Evolutionary conservation across 2,329 filamentous ascomycete genomes (phyloP).

Genomic region (Cytospora schulzeri): DNA sequence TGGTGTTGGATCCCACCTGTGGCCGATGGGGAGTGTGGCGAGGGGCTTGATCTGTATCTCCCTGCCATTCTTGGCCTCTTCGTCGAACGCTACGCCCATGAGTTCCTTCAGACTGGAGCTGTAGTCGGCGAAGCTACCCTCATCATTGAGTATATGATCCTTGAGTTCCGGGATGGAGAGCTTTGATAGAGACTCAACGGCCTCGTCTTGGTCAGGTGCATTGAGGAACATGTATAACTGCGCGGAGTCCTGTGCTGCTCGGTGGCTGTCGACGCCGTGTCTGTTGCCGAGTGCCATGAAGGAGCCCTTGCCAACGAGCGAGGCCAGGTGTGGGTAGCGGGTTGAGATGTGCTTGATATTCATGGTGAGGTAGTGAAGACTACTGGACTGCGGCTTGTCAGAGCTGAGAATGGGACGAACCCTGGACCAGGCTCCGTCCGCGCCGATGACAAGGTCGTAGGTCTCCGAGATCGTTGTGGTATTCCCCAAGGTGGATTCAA

Average conservation of each 20-base stretch:
- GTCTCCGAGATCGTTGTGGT: constrained; percentile 28
- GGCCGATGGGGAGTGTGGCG: constrained; percentile 46
- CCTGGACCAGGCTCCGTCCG: constrained; percentile 45
- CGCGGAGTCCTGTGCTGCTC: constrained; percentile 35
- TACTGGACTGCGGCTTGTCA: constrained; percentile 41
- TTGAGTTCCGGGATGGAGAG: constrained; percentile 28
- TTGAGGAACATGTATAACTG: constrained; percentile 37
- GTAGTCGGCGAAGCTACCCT: constrained; percentile 34
- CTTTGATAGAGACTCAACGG: constrained; percentile 21
- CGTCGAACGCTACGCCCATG: constrained; percentile 34
- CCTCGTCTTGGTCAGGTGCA: constrained; percentile 32
- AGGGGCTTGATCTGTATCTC: constrained; percentile 34
- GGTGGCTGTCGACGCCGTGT: constrained; percentile 41
- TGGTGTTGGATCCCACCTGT: constrained; percentile 42
- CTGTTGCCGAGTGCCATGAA: constrained; percentile 40
- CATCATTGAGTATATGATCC: constrained; percentile 30
- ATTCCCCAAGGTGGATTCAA: constrained; percentile 27
- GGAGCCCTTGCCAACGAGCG: constrained; percentile 43
- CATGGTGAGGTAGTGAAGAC: constrained; percentile 42
- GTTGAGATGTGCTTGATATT: constrained; percentile 38
- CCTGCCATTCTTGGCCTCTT: constrained; percentile 29
- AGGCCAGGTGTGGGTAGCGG: constrained; percentile 41
- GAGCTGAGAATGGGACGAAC: constrained; percentile 41
- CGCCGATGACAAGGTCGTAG: constrained; percentile 44
- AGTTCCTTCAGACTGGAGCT: constrained; percentile 34